Conservation (phyloP, 2,329 filamentous ascomycete genomes). For the Scedosporium minutisporum region DNA sequence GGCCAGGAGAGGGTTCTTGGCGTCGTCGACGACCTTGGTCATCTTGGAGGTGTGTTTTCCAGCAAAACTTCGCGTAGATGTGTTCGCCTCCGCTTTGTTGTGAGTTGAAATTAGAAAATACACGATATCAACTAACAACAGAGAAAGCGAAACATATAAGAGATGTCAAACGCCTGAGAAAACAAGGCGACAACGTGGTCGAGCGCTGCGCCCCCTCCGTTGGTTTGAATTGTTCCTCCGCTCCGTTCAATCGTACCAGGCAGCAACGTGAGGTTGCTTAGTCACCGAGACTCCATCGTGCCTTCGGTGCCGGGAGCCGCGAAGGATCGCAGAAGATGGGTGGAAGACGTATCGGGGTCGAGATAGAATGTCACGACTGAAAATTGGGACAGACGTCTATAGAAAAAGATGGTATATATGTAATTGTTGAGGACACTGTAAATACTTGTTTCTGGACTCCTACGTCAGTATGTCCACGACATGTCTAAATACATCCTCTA, state of each 20-base stretch:
- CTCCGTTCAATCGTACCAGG: background rate
- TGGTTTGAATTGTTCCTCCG: background rate
- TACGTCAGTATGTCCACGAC: too few species aligned
- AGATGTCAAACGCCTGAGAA: background rate
- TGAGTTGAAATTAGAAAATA: background rate
- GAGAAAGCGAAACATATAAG: too few species aligned
- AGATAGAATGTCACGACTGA: too few species aligned
- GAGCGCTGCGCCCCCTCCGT: background rate
- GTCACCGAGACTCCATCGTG: background rate
- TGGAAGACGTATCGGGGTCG: too few species aligned
- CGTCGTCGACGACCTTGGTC: conserved; percentile 6
- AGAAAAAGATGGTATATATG: too few species aligned
- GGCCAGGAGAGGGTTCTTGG: conserved; percentile 8
- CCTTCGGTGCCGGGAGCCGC: too few species aligned
- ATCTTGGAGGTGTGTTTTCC: background rate
- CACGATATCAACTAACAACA: background rate
- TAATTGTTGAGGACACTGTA: too few species aligned
- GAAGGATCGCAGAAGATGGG: too few species aligned
- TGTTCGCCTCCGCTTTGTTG: background rate
- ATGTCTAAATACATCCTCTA: too few species aligned
- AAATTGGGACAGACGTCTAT: too few species aligned
- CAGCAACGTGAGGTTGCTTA: background rate
- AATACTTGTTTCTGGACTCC: too few species aligned
- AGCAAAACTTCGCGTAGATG: background rate
- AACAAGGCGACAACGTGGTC: background rate